Evolutionary conservation across 2,329 filamentous ascomycete species (phyloP).

Genomic region (Colletotrichum sp.): DNA sequence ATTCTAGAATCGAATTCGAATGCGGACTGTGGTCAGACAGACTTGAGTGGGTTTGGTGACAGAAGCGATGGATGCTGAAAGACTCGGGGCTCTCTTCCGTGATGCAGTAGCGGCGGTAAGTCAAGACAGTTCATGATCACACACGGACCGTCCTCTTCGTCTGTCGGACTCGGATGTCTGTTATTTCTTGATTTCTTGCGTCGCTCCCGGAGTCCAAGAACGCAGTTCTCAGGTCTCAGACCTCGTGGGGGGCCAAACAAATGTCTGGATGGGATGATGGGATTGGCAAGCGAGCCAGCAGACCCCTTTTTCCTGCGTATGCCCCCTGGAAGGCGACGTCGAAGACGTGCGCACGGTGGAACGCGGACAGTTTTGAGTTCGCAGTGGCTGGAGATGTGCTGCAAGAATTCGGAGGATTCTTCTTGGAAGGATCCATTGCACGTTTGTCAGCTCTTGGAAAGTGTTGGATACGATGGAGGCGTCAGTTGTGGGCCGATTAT

Average conservation of each 20-base stretch:
- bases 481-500: not conserved
- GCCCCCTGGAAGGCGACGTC: not conserved
- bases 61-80: not conserved
- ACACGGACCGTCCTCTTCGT: not conserved
- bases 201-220: not conserved
- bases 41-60: not conserved
- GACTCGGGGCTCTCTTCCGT: not conserved
- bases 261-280: not conserved
- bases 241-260: not conserved
- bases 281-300: not conserved
- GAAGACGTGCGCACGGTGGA: slow-evolving; percentile 2
- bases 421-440: not conserved
- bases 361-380: not conserved
- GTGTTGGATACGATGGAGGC: not conserved
- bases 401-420: not conserved
- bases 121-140: not conserved
- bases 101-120: not conserved
- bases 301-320: slow-evolving; percentile 11
- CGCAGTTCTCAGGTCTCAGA: not conserved
- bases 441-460: not conserved
- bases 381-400: not conserved
- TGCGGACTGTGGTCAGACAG: not conserved
- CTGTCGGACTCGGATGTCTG: not conserved
- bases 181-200: not conserved
- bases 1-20: not conserved